Evolutionary conservation across 352 stramenopile genomes (phyloP).

Genomic region (Plasmopara halstedii): DNA sequence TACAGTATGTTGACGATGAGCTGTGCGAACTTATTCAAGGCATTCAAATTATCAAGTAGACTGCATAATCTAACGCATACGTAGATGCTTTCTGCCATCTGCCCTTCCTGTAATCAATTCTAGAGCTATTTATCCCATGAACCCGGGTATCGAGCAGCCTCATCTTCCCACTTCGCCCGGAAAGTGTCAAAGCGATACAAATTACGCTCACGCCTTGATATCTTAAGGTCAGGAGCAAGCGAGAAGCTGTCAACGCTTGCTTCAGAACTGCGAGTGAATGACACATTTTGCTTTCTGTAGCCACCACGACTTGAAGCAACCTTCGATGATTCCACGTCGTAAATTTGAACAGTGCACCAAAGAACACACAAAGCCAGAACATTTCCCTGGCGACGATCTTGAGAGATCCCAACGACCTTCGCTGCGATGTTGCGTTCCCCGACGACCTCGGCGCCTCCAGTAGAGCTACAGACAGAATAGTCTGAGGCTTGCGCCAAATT

Average conservation of each 20-base stretch:
- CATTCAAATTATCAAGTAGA: constrained; percentile 37
- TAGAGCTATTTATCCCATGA: constrained; percentile 40
- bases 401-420: constrained; percentile 40
- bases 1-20: constrained; percentile 36
- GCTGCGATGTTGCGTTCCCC: constrained; percentile 72
- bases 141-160: constrained; percentile 43
- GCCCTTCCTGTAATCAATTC: not conserved
- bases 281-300: constrained; percentile 19
- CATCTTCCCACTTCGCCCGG: constrained; percentile 61
- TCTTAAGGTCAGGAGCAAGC: constrained; percentile 53
- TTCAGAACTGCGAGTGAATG: constrained; percentile 17
- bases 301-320: constrained; percentile 14
- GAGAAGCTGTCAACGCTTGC: constrained; percentile 21
- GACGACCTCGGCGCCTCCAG: constrained; percentile 26
- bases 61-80: constrained; percentile 12
- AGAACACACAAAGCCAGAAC: constrained; percentile 61
- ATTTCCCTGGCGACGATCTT: constrained; percentile 39
- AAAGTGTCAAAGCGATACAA: constrained; percentile 78
- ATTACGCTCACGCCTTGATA: constrained; percentile 46
- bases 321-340: constrained; percentile 32
- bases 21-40: constrained; percentile 46
- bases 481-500: constrained; percentile 24
- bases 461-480: constrained; percentile 42
- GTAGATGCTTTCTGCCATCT: constrained; percentile 9
- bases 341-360: constrained; percentile 74